Base-by-base conservation (phyloP, 345 rosid genomes). In the Boechera stricta region DNA sequence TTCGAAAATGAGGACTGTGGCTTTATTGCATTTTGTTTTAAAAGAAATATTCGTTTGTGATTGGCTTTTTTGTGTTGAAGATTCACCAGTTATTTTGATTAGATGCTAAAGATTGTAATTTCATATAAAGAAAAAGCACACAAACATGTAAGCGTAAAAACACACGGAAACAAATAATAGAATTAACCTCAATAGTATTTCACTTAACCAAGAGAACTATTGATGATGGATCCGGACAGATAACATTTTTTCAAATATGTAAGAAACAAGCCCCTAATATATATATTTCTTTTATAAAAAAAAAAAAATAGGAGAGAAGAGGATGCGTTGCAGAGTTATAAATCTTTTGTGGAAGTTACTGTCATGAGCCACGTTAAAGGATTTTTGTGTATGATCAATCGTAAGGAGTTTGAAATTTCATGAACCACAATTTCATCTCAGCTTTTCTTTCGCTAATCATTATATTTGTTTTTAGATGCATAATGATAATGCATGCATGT, bases 401-500 rank as follows among this genome's bases (percentile, higher is more conserved):
- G 15, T 8, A 36, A 24, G 35, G 67, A 56, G 12, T 35, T 66
- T 58, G 33, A 26, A 57, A 33, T 26, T 75, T 35, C 73, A 48
- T 11, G 48, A 65, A 56, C 55, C 31, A 45, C 16, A 74, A 33
- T 66, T 10, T 47, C 67, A 21, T 21, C 56, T 28, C 68, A 75
- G 28, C 62, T 59, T 58, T 75, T 49, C 28, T 44, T 71, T 63
- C 7, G 35, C 15, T 54, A 53, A 70, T 70, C 38, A 24, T 42
- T 64, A 64, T 64, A 57, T 66, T 5, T 55, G 13, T 8, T 16
- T 53, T 24, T 15, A 45, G 21, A 67, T 47, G 59, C 67, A 49
- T 49, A 67, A 67, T 75, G 69, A 68, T 76, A 76, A 48, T 71
- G 77, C 72, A 71, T 77, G 77, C 72, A 72, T 65, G 72, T 64